Evolutionary conservation across 2,329 filamentous ascomycete species (phyloP).

Genomic region (Trichoderma sp.): DNA sequence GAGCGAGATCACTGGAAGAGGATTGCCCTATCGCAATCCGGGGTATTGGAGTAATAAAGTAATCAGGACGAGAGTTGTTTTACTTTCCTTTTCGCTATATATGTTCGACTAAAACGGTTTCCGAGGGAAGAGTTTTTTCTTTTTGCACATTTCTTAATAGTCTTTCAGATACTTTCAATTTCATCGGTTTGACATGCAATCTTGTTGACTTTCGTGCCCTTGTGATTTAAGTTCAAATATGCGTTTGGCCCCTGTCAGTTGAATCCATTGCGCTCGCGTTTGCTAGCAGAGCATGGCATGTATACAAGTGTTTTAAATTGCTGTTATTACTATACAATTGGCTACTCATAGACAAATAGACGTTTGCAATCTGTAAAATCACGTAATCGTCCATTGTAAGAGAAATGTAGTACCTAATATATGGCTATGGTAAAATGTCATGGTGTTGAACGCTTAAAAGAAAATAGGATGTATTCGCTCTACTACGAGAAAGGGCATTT

Average conservation of each 20-base stretch:
- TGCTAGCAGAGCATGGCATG: not conserved
- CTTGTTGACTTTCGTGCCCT: not conserved
- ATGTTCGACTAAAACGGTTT: conserved; percentile 26
- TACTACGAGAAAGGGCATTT: not conserved
- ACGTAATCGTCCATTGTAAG: not conserved
- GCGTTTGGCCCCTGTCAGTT: too few species aligned
- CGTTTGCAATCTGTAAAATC: not conserved
- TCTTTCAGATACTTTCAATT: not conserved
- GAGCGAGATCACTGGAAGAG: conserved; percentile 70
- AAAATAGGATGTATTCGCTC: not conserved
- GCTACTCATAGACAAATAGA: not conserved
- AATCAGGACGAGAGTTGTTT: conserved; percentile 26
- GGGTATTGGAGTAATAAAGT: conserved; percentile 30
- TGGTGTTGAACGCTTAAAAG: not conserved
- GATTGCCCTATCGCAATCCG: conserved; percentile 51
- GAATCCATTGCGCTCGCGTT: not conserved
- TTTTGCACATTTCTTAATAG: not conserved
- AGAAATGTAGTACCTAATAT: not conserved
- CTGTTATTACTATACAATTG: not conserved
- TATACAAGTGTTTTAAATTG: not conserved
- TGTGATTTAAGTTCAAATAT: not conserved
- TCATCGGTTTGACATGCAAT: not conserved
- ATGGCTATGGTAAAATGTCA: not conserved
- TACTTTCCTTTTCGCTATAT: conserved; percentile 28
- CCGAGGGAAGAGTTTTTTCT: conserved; percentile 19